Evolutionary conservation across 176 grass and related monocot genomes (phyloP), one percentile per base, ranked within the genome.

Genomic region (Pharus latifolius): DNA sequence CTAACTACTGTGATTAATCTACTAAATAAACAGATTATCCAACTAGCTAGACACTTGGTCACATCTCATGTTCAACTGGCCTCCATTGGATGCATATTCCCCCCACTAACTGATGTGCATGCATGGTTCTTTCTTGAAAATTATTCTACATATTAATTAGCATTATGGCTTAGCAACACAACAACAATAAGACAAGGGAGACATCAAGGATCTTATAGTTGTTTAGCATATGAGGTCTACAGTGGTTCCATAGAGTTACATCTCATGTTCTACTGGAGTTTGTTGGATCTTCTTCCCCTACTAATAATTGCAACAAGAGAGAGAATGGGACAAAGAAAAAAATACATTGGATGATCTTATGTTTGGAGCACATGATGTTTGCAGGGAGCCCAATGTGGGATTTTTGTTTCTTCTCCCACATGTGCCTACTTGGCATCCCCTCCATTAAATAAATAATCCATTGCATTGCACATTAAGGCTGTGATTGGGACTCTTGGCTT

Each of bases 221-320:
- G 65, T 70, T 61, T 69, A 74, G 51, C 49, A 33, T 74, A 82
- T 82, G 79, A 82, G 61, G 62, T 73, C 70, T 82, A 59, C 27
- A 45, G 8, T 66, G 44, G 59, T 10, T 55, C 31, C 57, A 46
- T 28, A 55, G 45, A 53, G 31, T 27, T 60, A 56, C 67, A 80
- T 72, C 58, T 65, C 78, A 73, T 80, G 48, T 64, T 47, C 38
- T 45, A 61, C 54, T 69, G 79, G 71, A 69, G 26, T 75, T 16
- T 64, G 33, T 82, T 82, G 79, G 62, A 75, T 82, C 60, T 60
- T 82, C 60, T 60, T 82, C 53, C 70, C 14, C 33, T 61, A 17
- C 45, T 26, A 60, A 82, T 82, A 61, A 82, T 69, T 69, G 71
- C 62, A 75, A 60, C 4, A 3, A 37, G 51, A 28, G 60, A 1